These are phyloP conservation scores for Podila verticillata DNA, from an alignment of 192 early-diverging fungal species.

Conservation along the genomic window DNA sequence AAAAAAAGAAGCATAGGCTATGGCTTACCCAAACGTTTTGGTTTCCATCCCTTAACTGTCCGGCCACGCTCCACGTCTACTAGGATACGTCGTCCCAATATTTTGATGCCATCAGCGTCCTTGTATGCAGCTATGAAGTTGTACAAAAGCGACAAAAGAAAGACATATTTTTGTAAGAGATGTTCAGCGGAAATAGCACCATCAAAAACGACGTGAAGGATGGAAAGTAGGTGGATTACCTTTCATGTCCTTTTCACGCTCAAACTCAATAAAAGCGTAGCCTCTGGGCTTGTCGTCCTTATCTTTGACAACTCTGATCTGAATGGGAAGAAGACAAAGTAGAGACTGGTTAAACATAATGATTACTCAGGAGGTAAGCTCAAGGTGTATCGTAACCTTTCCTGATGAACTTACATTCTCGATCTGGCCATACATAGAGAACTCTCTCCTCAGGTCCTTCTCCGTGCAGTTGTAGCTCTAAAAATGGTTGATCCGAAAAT, in stretches of 20 bases:
- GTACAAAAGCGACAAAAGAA: neutral
- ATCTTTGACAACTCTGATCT: conserved; percentile 80
- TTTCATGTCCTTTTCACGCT: conserved; percentile 72
- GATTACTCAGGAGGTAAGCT: conserved; percentile 6
- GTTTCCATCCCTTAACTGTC: conserved; percentile 96
- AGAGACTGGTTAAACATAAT: neutral
- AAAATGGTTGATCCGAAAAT: neutral
- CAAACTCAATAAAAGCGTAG: conserved; percentile 97
- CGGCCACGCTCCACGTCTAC: conserved; percentile 97
- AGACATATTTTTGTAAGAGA: neutral
- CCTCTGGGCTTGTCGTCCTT: conserved; percentile 81
- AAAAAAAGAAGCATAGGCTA: neutral
- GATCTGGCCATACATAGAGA: conserved; percentile 84
- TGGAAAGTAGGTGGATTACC: neutral
- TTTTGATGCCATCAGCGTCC: conserved; percentile 88
- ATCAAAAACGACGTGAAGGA: neutral
- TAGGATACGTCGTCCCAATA: conserved; percentile 84
- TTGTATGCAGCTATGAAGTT: conserved; percentile 72
- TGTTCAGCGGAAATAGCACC: neutral
- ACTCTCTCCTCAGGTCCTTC: conserved; percentile 77
- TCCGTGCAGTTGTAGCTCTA: conserved; percentile 80
- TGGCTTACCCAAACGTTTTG: conserved; percentile 74
- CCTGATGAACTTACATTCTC: conserved; percentile 68
- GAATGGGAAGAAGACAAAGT: neutral
- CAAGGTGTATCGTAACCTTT: neutral